A percentile compares a stretch with the other conserved stretches of the same genome.
Evolutionary conservation across 164 flowering plant genomes (phyloP).

Genomic region (Dillenia suffruticosa): DNA sequence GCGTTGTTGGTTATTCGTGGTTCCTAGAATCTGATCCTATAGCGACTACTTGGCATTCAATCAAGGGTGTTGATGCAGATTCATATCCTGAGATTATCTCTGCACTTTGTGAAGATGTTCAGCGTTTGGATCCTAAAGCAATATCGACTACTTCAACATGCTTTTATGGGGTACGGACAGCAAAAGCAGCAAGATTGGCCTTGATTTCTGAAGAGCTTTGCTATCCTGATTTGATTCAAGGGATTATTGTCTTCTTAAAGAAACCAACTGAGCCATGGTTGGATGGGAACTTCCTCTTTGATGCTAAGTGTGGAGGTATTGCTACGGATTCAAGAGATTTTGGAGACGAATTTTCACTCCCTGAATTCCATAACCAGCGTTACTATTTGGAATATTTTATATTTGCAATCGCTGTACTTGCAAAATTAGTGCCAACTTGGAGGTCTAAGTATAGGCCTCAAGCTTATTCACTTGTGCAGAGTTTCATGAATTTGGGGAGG

Average conservation of each 20-base stretch:
- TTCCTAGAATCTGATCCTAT: neutral
- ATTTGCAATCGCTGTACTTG: constrained; percentile 70
- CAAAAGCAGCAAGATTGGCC: constrained; percentile 66
- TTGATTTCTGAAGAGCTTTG: constrained; percentile 64
- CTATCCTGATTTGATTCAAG: constrained; percentile 39
- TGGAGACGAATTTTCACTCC: constrained; percentile 64
- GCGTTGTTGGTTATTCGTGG: constrained; percentile 29
- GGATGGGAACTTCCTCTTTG: constrained; percentile 54
- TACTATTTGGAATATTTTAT: constrained; percentile 60
- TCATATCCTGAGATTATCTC: constrained; percentile 28
- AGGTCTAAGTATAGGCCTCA: constrained; percentile 76
- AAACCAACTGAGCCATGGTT: constrained; percentile 61
- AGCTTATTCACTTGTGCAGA: constrained; percentile 77
- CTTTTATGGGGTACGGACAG: constrained; percentile 58
- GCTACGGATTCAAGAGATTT: constrained; percentile 45
- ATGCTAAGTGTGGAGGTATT: constrained; percentile 61
- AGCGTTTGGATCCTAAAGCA: constrained; percentile 25
- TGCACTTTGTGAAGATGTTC: constrained; percentile 47
- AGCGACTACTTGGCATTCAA: neutral
- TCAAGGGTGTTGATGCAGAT: neutral
- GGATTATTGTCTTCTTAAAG: constrained; percentile 42
- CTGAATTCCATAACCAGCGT: constrained; percentile 62
- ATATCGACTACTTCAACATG: constrained; percentile 47
- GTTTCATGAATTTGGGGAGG: constrained; percentile 63
- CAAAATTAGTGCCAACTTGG: constrained; percentile 81